phyloP scores from a whole-genome alignment of 192 early-diverging fungal species.

The Coemansia sp. region DNA sequence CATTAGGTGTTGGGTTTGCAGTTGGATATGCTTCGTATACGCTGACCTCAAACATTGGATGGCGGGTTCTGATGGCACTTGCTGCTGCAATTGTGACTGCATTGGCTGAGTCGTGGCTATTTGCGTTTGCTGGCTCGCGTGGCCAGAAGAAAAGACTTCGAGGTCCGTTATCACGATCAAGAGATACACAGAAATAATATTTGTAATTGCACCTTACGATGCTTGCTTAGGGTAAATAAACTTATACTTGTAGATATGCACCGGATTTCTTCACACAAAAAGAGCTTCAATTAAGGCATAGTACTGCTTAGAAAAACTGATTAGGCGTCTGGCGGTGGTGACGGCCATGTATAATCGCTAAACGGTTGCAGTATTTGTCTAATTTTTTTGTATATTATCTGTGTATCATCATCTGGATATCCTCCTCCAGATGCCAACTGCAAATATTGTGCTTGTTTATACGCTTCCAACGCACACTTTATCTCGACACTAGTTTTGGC shows the following conservation, averaged over 20 bases:
- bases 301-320: neutral
- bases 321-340: conserved; percentile 35
- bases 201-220: neutral
- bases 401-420: conserved; percentile 11
- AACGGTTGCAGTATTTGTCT: conserved; percentile 28
- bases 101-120: conserved; percentile 44
- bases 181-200: neutral
- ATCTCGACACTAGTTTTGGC: conserved; percentile 33
- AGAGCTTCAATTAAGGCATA: neutral
- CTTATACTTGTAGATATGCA: neutral
- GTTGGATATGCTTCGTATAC: conserved; percentile 50
- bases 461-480: conserved; percentile 25
- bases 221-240: neutral
- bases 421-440: conserved; percentile 10
- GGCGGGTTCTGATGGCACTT: conserved; percentile 38
- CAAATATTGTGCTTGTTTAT: conserved; percentile 9
- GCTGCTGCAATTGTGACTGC: conserved; percentile 23
- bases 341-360: conserved; percentile 43
- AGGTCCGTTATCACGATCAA: neutral
- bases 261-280: neutral
- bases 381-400: conserved; percentile 21
- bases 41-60: conserved; percentile 41
- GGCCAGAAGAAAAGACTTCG: conserved; percentile 39
- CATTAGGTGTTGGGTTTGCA: conserved; percentile 47
- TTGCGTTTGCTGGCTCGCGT: conserved; percentile 31